phyloP scores from a whole-genome alignment of 192 early-diverging fungal genomes.

The Rhizoclosmatium globosum region DNA sequence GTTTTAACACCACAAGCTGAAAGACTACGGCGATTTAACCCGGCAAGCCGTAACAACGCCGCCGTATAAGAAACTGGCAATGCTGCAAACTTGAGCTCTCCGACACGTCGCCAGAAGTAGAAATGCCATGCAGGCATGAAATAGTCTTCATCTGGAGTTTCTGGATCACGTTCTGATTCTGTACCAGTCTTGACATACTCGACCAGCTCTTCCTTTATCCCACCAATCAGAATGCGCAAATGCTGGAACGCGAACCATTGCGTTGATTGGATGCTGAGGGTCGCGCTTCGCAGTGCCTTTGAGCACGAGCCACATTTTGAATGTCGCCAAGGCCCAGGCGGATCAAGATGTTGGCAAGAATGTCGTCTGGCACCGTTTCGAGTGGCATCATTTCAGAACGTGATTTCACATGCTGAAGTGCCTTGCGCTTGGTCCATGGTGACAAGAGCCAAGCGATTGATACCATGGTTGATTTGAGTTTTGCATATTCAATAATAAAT shows the following conservation, averaged over 20 bases:
- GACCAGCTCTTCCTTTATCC: neutral
- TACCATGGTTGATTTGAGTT: too few relatives aligned
- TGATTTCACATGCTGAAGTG: neutral
- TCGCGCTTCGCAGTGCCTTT: neutral
- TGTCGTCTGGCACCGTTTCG: neutral
- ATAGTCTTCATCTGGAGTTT: neutral
- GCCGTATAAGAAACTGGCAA: neutral
- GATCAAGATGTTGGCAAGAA: neutral
- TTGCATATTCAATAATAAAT: too few relatives aligned
- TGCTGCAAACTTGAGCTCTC: neutral
- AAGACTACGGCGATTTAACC: neutral
- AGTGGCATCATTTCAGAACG: neutral
- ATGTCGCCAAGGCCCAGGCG: neutral
- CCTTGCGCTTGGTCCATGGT: neutral
- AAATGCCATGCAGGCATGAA: neutral
- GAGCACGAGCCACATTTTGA: neutral
- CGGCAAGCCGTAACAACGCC: neutral
- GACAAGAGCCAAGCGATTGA: neutral
- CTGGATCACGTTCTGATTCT: neutral
- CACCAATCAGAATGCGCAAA: neutral
- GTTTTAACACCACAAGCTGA: neutral
- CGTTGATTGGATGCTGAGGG: neutral
- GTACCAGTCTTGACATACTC: neutral
- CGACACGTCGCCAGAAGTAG: neutral
- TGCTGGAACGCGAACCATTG: conserved; percentile 6